Percentiles rank a stretch among this genome's conserved stretches.
Conservation (phyloP, 2,329 filamentous ascomycete species). For the Pyrenochaeta sp. region DNA sequence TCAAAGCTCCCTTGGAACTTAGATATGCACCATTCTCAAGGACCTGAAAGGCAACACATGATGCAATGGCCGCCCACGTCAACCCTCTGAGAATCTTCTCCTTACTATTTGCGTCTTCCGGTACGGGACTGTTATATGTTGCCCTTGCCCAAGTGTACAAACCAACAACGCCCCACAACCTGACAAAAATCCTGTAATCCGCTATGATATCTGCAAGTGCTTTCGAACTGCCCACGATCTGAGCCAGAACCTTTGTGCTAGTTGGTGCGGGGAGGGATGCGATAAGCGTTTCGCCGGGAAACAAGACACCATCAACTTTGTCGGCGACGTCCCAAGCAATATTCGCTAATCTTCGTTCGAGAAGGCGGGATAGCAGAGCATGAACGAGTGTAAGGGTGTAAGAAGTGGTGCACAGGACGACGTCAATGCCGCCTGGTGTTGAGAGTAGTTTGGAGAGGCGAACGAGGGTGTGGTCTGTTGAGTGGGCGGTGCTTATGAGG, state of each 20-base stretch:
- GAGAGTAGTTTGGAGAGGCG: slow-evolving; percentile 50
- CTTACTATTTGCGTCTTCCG: slow-evolving; percentile 31
- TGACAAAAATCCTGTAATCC: slow-evolving; percentile 75
- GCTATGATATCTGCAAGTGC: slow-evolving; percentile 70
- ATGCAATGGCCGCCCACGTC: slow-evolving; percentile 72
- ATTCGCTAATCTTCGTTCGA: slow-evolving; percentile 44
- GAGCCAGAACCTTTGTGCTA: slow-evolving; percentile 43
- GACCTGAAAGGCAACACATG: slow-evolving; percentile 75
- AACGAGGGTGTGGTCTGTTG: slow-evolving; percentile 42
- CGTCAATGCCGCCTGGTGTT: slow-evolving; percentile 51
- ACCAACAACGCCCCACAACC: slow-evolving; percentile 79
- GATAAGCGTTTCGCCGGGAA: slow-evolving; percentile 54
- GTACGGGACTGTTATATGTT: slow-evolving; percentile 40
- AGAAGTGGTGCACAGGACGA: slow-evolving; percentile 52
- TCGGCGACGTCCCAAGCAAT: slow-evolving; percentile 48
- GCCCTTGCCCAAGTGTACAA: slow-evolving; percentile 73
- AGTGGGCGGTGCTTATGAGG: slow-evolving; percentile 25
- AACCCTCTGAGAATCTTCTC: slow-evolving; percentile 53
- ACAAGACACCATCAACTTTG: slow-evolving; percentile 49
- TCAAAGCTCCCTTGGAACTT: slow-evolving; percentile 73
- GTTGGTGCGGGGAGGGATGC: slow-evolving; percentile 47
- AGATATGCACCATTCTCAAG: slow-evolving; percentile 88
- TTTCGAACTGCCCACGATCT: slow-evolving; percentile 44
- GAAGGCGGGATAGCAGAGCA: slow-evolving; percentile 49
- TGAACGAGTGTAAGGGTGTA: slow-evolving; percentile 56